These are phyloP conservation scores for Trichocladium uniseriatum DNA, from an alignment of 495 filamentous ascomycete species.

Conservation along the genomic window DNA sequence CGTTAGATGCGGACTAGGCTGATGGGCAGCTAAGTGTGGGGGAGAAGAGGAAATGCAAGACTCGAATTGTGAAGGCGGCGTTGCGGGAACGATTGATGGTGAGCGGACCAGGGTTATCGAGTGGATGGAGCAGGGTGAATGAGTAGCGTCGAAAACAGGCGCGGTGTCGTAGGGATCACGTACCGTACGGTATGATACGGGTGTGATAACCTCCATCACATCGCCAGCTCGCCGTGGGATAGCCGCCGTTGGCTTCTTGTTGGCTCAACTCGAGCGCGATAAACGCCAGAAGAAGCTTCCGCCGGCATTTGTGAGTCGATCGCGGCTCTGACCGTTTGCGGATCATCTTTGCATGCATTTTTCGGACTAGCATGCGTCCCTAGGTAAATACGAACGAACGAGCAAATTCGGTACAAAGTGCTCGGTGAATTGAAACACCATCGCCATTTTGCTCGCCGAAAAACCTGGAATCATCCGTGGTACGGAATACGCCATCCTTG, in stretches of 20 bases:
- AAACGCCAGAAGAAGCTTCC: conserved; percentile 3
- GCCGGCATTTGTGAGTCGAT: conserved; percentile 13
- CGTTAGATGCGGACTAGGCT: not conserved
- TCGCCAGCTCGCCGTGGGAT: no score
- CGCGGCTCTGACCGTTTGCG: conserved; percentile 1
- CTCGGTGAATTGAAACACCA: not conserved
- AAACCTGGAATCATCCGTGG: no score
- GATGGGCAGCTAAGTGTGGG: not conserved
- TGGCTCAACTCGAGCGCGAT: not conserved
- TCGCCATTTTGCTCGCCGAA: no score
- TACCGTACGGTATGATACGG: no score
- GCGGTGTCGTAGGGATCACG: no score
- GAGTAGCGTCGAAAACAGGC: no score
- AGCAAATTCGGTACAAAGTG: no score
- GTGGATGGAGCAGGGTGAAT: not conserved
- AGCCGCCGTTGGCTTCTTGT: conserved; percentile 12
- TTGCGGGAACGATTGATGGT: not conserved
- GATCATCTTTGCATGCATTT: not conserved
- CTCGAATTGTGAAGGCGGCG: conserved; percentile 2
- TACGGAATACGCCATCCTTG: no score
- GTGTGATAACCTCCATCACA: no score
- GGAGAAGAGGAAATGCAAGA: not conserved
- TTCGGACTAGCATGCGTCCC: not conserved
- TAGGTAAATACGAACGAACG: no score
- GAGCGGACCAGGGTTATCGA: not conserved